phyloP scores from a whole-genome alignment of 208 protist genomes.

The Endotrypanum monterogeii region DNA sequence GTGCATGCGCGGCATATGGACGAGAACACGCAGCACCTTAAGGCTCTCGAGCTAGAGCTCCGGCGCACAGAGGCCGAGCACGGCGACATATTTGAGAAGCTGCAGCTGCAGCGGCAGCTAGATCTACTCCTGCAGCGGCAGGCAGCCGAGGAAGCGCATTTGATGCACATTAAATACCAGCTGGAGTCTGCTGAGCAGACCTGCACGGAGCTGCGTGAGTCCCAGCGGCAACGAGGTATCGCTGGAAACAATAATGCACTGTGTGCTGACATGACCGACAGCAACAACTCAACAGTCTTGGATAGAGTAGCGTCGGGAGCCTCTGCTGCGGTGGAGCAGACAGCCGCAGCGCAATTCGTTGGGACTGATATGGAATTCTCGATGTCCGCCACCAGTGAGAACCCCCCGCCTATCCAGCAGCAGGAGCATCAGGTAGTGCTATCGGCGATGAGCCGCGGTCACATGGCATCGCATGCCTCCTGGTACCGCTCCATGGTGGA shows the following conservation, averaged over 20 bases:
- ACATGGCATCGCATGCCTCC: constrained; percentile 39
- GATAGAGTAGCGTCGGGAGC: neutral
- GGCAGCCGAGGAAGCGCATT: constrained; percentile 42
- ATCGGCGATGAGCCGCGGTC: constrained; percentile 15
- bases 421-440: neutral
- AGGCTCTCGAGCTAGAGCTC: constrained; percentile 44
- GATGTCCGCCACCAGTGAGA: neutral
- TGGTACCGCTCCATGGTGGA: constrained; percentile 52
- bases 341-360: neutral
- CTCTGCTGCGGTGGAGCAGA: neutral
- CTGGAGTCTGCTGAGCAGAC: constrained; percentile 30
- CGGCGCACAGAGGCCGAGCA: constrained; percentile 55
- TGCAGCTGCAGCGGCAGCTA: constrained; percentile 84
- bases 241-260: neutral
- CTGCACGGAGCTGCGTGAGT: constrained; percentile 12
- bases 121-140: constrained; percentile 52
- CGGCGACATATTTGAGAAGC: constrained; percentile 80
- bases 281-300: neutral
- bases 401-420: neutral
- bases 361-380: neutral
- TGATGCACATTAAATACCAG: constrained; percentile 30
- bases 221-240: neutral
- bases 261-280: constrained; percentile 7
- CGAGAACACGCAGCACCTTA: constrained; percentile 32
- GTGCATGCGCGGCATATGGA: constrained; percentile 34